phyloP scores from a whole-genome alignment of 805 yeast genomes.

The Geotrichum ghanense region DNA sequence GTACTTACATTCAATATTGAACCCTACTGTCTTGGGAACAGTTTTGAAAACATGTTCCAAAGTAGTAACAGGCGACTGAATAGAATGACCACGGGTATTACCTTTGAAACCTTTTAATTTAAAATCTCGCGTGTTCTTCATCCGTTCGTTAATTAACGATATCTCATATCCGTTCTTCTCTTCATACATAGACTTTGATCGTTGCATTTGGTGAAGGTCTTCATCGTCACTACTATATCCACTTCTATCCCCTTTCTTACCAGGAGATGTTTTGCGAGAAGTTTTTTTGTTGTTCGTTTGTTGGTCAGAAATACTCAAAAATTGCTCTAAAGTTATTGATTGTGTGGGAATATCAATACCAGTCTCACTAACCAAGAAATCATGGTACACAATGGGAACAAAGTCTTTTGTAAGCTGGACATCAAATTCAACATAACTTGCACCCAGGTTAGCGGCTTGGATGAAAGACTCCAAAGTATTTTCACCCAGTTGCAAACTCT shows the following conservation, averaged over 20 bases:
- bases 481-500: conserved; percentile 85
- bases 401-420: conserved; percentile 88
- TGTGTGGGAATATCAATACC: conserved; percentile 98
- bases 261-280: background rate
- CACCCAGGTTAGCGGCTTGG: conserved; percentile 94
- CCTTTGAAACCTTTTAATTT: conserved; percentile 83
- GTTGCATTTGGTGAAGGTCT: conserved; percentile 5
- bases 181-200: conserved; percentile 32
- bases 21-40: conserved; percentile 75
- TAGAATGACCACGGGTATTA: conserved; percentile 77
- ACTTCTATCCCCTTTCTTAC: background rate
- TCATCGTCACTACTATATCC: background rate
- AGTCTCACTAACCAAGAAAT: conserved; percentile 85
- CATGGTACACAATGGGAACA: conserved; percentile 91
- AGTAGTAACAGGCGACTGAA: conserved; percentile 88
- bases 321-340: conserved; percentile 79
- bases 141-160: conserved; percentile 39
- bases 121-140: conserved; percentile 83
- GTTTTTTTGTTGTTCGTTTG: background rate
- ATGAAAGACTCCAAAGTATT: conserved; percentile 91
- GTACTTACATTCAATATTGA: conserved; percentile 88
- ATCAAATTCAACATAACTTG: conserved; percentile 93
- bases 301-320: conserved; percentile 24
- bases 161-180: conserved; percentile 22
- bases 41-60: conserved; percentile 72